Evolutionary conservation across 2,329 filamentous ascomycete species (phyloP).

Genomic region (Arthrobotrys iridis): DNA sequence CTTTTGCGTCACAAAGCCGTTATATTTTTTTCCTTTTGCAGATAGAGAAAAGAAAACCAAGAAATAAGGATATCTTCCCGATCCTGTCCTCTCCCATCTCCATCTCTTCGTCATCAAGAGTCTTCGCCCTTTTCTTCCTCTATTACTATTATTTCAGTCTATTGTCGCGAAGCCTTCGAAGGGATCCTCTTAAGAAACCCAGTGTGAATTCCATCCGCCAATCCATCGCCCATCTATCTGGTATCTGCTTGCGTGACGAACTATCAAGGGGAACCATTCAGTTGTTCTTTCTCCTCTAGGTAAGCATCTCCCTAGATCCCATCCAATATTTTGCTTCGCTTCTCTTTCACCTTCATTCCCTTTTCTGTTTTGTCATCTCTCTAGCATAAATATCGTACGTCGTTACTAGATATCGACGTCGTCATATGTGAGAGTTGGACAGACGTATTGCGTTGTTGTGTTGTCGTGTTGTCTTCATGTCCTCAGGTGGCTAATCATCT

Average conservation of each 20-base stretch:
- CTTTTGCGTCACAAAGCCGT: constrained; percentile 13
- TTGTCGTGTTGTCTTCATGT: not conserved
- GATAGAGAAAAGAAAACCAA: constrained; percentile 46
- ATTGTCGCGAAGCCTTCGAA: constrained; percentile 7
- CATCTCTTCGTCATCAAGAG: constrained; percentile 1
- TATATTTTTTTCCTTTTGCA: constrained; percentile 24
- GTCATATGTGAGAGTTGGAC: not conserved
- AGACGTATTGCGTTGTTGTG: not conserved
- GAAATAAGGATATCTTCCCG: constrained; percentile 31
- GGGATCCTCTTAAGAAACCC: not conserved
- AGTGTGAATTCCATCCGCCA: constrained; percentile 7
- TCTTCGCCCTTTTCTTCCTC: constrained; percentile 1
- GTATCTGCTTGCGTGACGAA: constrained; percentile 39
- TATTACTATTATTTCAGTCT: constrained; percentile 13
- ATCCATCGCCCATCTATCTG: not conserved
- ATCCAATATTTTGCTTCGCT: not conserved
- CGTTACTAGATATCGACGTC: no score
- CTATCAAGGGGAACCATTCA: constrained; percentile 53
- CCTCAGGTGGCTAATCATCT: not conserved
- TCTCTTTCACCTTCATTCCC: not conserved
- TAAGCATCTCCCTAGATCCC: constrained; percentile 9
- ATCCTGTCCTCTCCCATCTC: constrained; percentile 18
- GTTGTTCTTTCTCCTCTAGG: constrained; percentile 55
- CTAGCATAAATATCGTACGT: no score
- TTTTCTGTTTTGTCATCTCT: not conserved